These are phyloP conservation scores for Pichia inconspicua DNA, from an alignment of 1,139 yeast genomes.

Conservation along the genomic window DNA sequence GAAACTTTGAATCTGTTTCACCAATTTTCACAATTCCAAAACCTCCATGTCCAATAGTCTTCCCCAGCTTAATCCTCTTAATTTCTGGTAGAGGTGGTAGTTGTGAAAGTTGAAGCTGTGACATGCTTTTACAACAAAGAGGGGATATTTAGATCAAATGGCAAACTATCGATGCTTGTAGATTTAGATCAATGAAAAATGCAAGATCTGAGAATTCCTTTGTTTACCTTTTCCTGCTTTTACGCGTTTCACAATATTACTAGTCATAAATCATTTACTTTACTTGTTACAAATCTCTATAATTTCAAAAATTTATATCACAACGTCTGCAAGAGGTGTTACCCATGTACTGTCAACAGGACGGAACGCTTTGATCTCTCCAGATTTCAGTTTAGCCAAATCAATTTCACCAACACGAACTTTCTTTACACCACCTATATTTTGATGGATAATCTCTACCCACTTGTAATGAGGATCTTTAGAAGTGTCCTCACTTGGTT, in stretches of 20 bases:
- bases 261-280: neutral
- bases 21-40: slow-evolving; percentile 30
- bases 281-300: neutral
- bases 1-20: slow-evolving; percentile 9
- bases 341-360: slow-evolving; percentile 53
- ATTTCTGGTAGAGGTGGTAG: slow-evolving; percentile 24
- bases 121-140: slow-evolving; percentile 3
- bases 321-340: slow-evolving; percentile 31
- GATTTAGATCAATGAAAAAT: neutral
- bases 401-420: slow-evolving; percentile 43
- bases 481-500: slow-evolving; percentile 13
- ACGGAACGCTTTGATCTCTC: slow-evolving; percentile 46
- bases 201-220: neutral
- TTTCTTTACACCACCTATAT: slow-evolving; percentile 42
- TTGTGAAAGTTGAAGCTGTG: slow-evolving; percentile 26
- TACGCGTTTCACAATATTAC: neutral
- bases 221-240: slow-evolving; percentile 3
- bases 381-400: slow-evolving; percentile 38
- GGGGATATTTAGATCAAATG: neutral
- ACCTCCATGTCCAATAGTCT: slow-evolving; percentile 31
- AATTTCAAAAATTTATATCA: slow-evolving; percentile 4
- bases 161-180: too few relatives aligned
- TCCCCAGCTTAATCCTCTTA: slow-evolving; percentile 22
- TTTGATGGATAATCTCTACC: slow-evolving; percentile 52
- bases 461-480: slow-evolving; percentile 22